phyloP scores from a whole-genome alignment of 2,329 filamentous ascomycete species.

The Phialocephala subalpina region DNA sequence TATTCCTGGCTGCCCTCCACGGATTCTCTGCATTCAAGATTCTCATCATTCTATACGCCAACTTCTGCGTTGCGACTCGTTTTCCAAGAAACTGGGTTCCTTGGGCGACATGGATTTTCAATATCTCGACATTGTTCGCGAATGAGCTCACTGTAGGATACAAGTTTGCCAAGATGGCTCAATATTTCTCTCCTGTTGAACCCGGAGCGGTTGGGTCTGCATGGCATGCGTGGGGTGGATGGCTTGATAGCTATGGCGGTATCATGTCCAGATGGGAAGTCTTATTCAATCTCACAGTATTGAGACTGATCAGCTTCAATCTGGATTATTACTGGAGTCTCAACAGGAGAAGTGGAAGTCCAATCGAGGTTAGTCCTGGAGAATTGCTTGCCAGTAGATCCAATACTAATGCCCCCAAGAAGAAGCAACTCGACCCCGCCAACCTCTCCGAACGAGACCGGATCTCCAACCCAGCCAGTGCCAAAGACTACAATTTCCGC shows the following conservation, averaged over 20 bases:
- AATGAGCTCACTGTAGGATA: slow-evolving; percentile 89
- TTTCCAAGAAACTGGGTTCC: slow-evolving; percentile 78
- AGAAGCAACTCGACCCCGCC: slow-evolving; percentile 93
- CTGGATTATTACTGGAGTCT: slow-evolving; percentile 95
- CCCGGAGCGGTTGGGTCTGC: slow-evolving; percentile 16
- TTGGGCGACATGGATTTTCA: slow-evolving; percentile 86
- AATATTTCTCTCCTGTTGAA: slow-evolving; percentile 51
- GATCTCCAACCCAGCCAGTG: slow-evolving; percentile 75
- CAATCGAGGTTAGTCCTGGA: slow-evolving; percentile 76
- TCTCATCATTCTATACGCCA: slow-evolving; percentile 78
- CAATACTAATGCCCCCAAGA: slow-evolving; percentile 78
- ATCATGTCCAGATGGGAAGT: slow-evolving; percentile 94
- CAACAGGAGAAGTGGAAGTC: slow-evolving; percentile 66
- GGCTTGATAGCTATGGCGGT: slow-evolving; percentile 82
- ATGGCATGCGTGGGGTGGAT: slow-evolving; percentile 63
- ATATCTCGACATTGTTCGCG: slow-evolving; percentile 83
- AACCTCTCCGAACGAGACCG: slow-evolving; percentile 90
- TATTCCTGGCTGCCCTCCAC: slow-evolving; percentile 83
- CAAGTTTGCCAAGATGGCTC: slow-evolving; percentile 69
- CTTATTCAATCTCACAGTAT: slow-evolving; percentile 94
- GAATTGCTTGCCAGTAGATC: neutral
- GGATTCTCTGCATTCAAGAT: slow-evolving; percentile 88
- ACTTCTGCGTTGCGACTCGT: slow-evolving; percentile 79
- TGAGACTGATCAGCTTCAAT: slow-evolving; percentile 96
- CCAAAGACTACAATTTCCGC: slow-evolving; percentile 77